Percentiles rank a stretch among this genome's conserved stretches.
Evolutionary conservation across 495 filamentous ascomycete genomes (phyloP).

Genomic region (Saxophila tyrrhenica): DNA sequence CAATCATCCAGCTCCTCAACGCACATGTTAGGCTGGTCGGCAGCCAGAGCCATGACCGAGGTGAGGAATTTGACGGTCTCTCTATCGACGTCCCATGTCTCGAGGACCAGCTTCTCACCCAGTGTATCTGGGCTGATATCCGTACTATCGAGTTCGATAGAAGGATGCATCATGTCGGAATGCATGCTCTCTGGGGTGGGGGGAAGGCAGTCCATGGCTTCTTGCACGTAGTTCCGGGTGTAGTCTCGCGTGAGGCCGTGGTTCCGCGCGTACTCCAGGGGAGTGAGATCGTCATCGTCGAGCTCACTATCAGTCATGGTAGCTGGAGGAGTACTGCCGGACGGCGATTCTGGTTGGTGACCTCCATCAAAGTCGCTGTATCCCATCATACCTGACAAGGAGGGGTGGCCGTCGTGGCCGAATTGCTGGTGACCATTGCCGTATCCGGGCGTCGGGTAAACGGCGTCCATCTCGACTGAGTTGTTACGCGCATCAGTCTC

Average conservation of each 20-base stretch:
- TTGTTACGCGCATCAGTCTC: too few species aligned
- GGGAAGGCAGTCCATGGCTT: background rate
- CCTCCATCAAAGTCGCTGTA: too few species aligned
- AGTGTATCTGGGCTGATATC: background rate
- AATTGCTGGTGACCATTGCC: too few species aligned
- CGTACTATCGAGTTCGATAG: background rate
- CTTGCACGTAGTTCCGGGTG: background rate
- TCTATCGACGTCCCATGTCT: constrained; percentile 16
- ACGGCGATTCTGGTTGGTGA: too few species aligned
- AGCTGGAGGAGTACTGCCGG: too few species aligned
- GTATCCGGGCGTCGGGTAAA: too few species aligned
- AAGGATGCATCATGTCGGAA: background rate
- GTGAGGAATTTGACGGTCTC: constrained; percentile 11
- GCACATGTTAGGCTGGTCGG: too few species aligned
- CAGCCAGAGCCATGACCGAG: constrained; percentile 1
- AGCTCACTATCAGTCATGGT: too few species aligned
- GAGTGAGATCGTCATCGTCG: background rate
- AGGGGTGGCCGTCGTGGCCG: too few species aligned
- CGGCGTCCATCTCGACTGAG: too few species aligned
- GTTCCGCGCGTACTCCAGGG: constrained; percentile 6
- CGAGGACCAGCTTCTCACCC: background rate
- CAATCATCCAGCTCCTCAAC: too few species aligned
- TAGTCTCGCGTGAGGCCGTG: constrained; percentile 29
- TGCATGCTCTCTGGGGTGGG: background rate
- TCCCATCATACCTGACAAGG: too few species aligned